Evolutionary conservation across 148 eudicot genomes (phyloP).

Genomic region (Camellia japonica): DNA sequence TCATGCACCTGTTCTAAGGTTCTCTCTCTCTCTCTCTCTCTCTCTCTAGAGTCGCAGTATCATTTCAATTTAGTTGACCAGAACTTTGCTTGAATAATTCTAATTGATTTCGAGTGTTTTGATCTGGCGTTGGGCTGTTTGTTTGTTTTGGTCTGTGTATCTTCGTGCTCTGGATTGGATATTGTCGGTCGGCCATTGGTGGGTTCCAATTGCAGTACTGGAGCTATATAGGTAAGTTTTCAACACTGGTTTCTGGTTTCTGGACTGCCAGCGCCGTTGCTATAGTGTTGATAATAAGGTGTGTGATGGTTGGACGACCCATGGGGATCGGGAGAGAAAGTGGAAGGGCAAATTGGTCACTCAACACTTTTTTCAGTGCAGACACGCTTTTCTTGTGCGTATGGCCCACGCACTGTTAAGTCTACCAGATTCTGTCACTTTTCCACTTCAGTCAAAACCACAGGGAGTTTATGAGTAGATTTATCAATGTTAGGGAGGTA

Average conservation of each 20-base stretch:
- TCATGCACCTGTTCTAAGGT: constrained; percentile 61
- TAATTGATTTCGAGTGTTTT: background rate
- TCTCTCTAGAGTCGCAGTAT: background rate
- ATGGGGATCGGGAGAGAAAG: background rate
- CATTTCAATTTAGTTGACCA: background rate
- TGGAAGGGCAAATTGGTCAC: background rate
- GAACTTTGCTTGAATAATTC: too few relatives aligned
- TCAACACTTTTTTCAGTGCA: background rate
- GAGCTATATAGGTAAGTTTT: background rate
- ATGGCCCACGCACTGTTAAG: too few relatives aligned
- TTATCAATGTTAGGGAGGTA: too few relatives aligned
- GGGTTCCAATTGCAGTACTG: background rate
- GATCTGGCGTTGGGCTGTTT: background rate
- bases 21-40: background rate
- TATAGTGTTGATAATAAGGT: too few relatives aligned
- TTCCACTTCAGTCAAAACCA: too few relatives aligned
- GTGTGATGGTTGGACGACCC: too few relatives aligned
- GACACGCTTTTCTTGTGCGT: background rate
- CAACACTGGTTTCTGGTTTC: background rate
- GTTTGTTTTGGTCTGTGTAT: background rate
- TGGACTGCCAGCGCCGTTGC: background rate
- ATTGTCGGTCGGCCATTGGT: background rate
- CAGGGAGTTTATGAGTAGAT: too few relatives aligned
- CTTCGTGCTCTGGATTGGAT: background rate
- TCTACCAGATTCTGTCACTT: too few relatives aligned